Evolutionary conservation across 441 rosid genomes (phyloP), one percentile per base, ranked within the genome.

Genomic region (Syzygium syzygioides): DNA sequence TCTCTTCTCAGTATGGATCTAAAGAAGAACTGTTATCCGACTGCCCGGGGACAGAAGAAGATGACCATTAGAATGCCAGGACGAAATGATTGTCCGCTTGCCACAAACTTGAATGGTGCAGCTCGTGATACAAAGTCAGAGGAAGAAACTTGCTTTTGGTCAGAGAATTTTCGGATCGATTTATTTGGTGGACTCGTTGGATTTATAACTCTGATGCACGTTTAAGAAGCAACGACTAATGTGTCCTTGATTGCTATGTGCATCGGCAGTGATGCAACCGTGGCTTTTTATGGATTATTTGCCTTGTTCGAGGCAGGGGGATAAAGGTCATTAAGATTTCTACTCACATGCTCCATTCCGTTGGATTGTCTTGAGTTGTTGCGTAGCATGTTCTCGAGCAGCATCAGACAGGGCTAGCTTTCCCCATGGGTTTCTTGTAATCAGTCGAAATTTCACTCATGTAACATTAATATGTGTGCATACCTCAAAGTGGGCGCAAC

Each of bases 11-110:
- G 99, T 98, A 97, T 91, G 99, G 95, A 85, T 93, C 99, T 52
- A 52, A 54, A 79, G 99, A 97, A 93, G 96, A 95, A 87, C 98
- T 98, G 86, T 66, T 91, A 76, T 92, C 96, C 86, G 90, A 90
- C 91, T 98, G 99, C 95, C 99, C 99, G 55, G 99, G 99, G 56
- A 90, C 89, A 52, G 90, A 94, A 41, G 99, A 97, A 92, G 99
- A 96, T 90, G 98, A 96, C 90, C 99, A 96, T 92, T 96, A 94
- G 92, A 91, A 25, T 68, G 55, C 52, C 83, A 20, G 80, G 10
- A 12, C 8, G 17, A 76, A 76, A 76, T 76, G 83, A 76, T 41
- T 13, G 52, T 76, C 52, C 52, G 37, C 26, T 71, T 71, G 83
- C 5, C 0, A 37, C 50, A 45, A 37, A 20, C 25, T 37, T 71